Base-by-base conservation (phyloP, 1,139 yeast genomes). In the Yamadazyma blattariae region DNA sequence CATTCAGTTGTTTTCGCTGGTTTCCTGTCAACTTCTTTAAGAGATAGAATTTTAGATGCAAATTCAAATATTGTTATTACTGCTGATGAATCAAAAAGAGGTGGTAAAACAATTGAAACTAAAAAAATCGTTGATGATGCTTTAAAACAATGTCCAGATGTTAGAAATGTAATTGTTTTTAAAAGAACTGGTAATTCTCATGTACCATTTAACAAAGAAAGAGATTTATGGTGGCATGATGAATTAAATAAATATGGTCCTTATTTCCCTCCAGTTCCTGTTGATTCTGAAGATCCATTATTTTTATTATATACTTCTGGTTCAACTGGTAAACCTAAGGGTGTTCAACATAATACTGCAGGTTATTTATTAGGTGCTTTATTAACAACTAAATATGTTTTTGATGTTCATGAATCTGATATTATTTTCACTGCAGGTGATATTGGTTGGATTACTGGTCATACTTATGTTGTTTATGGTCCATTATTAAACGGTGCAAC, bases 371-470 rank as follows among this genome's bases (percentile, higher is more conserved):
- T 85, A 40, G 87, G 86, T 33, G 89, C 94, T 2, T 52, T 75
- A 37, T 51, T 83, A 47, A 76, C 89, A 28, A 77, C 88, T 45
- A 81, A 79, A 57, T 84, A 84, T 57, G 78, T 81, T 26, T 85
- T 85, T 61, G 94, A 85, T 55, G 76, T 82, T 30, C 90, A 83
- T 51, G 76, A 73, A 43, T 79, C 79, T 30, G 95, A 85, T 54
- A 66, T 77, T 21, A 63, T 85, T 41, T 85, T 85, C 66, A 84
- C 94, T 10, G 94, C 94, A 14, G 95, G 94, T 52, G 95, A 85
- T 57, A 79, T 85, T 40, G 95, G 95, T 46, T 85, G 95, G 95
- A 83, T 85, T 51, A 84, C 94, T 9, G 95, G 95, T 37, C 95
- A 85, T 61, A 78, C 92, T 2, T 85, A 84, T 55, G 87, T 77